phyloP scores from a whole-genome alignment of 768 basidiomycete species.

The Dioszegia crocea region DNA sequence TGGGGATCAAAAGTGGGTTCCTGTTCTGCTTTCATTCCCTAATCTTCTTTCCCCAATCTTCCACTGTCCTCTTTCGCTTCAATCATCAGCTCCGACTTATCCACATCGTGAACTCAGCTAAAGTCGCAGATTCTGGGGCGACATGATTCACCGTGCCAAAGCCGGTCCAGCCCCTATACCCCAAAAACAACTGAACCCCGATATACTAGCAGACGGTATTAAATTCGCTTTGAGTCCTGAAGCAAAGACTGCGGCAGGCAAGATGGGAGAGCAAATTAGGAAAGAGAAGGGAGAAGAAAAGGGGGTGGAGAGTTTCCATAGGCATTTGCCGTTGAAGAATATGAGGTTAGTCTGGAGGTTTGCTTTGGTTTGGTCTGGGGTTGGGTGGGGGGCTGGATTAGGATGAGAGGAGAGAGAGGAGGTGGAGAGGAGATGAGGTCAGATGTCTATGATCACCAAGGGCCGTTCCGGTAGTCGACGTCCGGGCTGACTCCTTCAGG shows the following conservation, averaged over 20 bases:
- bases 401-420: no score
- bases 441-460: no score
- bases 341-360: conserved; percentile 53
- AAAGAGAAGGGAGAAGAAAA: conserved; percentile 50
- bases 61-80: background rate
- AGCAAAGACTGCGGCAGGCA: conserved; percentile 56
- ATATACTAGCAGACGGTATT: conserved; percentile 59
- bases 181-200: conserved; percentile 55
- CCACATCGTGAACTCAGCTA: background rate
- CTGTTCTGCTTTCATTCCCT: background rate
- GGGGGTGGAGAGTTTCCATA: conserved; percentile 59
- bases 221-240: conserved; percentile 54
- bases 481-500: conserved; percentile 20
- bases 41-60: background rate
- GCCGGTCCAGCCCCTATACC: conserved; percentile 63
- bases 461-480: no score
- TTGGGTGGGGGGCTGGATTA: no score
- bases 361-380: background rate
- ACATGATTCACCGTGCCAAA: conserved; percentile 61
- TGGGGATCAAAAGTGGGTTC: conserved; percentile 56
- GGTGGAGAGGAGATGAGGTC: no score
- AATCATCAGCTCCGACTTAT: background rate
- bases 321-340: conserved; percentile 60
- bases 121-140: conserved; percentile 52
- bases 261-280: conserved; percentile 57